Conservation (phyloP, 352 stramenopile species). For the Globisporangium apiculatum region DNA sequence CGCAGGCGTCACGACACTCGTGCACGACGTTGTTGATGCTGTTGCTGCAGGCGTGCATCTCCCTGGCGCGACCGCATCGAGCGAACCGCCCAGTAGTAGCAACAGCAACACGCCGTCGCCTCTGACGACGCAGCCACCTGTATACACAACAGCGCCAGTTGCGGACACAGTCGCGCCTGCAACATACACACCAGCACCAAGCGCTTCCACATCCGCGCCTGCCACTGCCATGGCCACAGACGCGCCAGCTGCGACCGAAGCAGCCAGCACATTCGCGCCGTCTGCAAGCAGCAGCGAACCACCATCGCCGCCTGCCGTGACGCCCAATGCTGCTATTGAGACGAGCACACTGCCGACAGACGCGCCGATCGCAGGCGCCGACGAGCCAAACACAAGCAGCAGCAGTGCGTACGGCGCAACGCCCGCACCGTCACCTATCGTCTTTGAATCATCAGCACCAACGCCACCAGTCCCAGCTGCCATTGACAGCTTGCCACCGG, state of each 20-base stretch:
- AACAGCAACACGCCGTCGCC: background rate
- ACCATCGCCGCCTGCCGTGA: too few species aligned
- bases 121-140: too few species aligned
- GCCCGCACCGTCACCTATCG: too few species aligned
- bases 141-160: background rate
- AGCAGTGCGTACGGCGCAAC: too few species aligned
- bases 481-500: too few species aligned
- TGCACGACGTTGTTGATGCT: background rate
- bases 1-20: slow-evolving; percentile 1
- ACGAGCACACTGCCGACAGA: background rate
- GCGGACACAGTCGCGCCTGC: background rate
- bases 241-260: background rate
- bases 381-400: too few species aligned
- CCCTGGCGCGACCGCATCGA: too few species aligned
- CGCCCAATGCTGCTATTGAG: too few species aligned
- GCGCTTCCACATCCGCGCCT: too few species aligned
- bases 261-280: background rate
- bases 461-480: too few species aligned
- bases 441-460: too few species aligned
- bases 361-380: background rate
- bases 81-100: background rate
- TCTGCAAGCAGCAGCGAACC: background rate
- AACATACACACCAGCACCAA: background rate
- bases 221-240: background rate
- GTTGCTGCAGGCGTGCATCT: background rate